Evolutionary conservation across 1,284 basidiomycete species (phyloP).

Genomic region (Cerioporus squamosus): DNA sequence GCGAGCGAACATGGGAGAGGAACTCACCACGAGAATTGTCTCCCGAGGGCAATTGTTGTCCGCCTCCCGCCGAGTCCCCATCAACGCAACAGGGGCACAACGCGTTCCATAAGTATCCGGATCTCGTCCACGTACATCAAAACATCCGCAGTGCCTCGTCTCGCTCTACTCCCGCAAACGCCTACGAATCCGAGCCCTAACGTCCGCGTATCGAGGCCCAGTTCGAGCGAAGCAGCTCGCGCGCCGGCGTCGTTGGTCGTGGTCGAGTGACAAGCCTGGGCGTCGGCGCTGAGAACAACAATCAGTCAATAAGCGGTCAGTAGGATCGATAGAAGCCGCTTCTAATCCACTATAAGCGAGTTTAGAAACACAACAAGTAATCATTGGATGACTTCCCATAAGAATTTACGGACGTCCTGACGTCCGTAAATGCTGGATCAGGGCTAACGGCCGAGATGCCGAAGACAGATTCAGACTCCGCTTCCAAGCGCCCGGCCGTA

Average conservation of each 20-base stretch:
- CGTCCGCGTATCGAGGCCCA: no score
- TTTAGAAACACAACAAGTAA: neutral
- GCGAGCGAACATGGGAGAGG: constrained; percentile 1
- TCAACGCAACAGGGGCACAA: neutral
- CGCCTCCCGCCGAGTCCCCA: neutral
- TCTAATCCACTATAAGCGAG: neutral
- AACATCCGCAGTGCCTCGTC: neutral
- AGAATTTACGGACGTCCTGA: no score
- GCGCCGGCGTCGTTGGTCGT: neutral
- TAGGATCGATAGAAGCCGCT: neutral
- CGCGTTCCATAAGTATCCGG: constrained; percentile 1
- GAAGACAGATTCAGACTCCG: no score
- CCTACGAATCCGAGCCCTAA: no score
- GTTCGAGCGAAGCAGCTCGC: no score
- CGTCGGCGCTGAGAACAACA: no score
- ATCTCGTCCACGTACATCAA: constrained; percentile 1
- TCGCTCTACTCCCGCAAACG: no score
- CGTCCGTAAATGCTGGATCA: no score
- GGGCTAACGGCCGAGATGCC: no score
- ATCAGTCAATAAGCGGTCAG: neutral
- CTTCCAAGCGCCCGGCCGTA: no score
- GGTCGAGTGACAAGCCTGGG: no score
- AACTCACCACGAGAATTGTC: constrained; percentile 1
- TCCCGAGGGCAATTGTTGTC: constrained; percentile 10
- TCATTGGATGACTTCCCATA: no score